phyloP scores from a whole-genome alignment of 331 rosid genomes.

The Prunus yedoensis region DNA sequence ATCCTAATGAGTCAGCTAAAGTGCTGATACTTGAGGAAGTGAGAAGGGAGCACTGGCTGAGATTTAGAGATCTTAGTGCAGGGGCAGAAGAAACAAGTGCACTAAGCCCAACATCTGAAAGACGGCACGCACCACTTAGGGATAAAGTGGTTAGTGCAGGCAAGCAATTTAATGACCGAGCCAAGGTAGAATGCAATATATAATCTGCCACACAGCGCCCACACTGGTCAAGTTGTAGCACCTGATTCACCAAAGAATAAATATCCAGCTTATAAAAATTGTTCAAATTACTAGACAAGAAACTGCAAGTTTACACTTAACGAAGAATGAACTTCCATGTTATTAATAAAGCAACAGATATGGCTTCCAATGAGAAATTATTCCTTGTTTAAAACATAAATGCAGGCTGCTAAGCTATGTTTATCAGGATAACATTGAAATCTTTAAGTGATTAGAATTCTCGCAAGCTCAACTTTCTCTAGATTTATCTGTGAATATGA shows the following conservation, averaged over 20 bases:
- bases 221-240: constrained; percentile 77
- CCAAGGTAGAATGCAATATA: constrained; percentile 44
- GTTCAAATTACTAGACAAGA: constrained; percentile 15
- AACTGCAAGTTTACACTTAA: neutral
- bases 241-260: constrained; percentile 47
- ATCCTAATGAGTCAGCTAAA: constrained; percentile 64
- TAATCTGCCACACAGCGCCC: constrained; percentile 75
- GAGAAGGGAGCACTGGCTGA: constrained; percentile 89
- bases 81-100: constrained; percentile 67
- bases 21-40: constrained; percentile 43
- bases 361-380: neutral
- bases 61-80: constrained; percentile 64
- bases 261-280: constrained; percentile 7
- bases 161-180: constrained; percentile 44
- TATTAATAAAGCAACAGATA: constrained; percentile 1
- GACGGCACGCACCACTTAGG: constrained; percentile 81
- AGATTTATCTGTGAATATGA: neutral
- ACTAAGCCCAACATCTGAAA: constrained; percentile 57
- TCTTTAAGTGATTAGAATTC: neutral
- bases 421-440: neutral
- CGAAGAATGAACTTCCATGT: neutral
- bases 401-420: neutral
- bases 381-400: neutral
- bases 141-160: constrained; percentile 58
- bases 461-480: neutral